Conservation (phyloP, 2,329 filamentous ascomycete species). For the Monosporascus cannonballus region DNA sequence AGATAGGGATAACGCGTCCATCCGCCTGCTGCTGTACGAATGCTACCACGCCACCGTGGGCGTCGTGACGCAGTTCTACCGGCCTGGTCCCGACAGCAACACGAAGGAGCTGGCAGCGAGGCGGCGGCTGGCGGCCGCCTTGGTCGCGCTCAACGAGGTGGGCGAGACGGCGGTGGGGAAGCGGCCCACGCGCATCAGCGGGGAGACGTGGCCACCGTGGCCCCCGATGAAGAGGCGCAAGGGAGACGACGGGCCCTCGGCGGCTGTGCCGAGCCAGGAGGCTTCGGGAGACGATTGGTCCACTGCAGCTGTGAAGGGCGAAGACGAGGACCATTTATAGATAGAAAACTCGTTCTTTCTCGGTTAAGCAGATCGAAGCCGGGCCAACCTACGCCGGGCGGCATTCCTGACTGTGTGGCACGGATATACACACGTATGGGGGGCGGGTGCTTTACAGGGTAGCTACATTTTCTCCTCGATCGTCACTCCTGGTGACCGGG, state of each 20-base stretch:
- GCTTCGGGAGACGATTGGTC: too few relatives aligned
- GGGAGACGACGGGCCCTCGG: conserved; percentile 7
- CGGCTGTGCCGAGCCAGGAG: too few relatives aligned
- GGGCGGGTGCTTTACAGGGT: too few relatives aligned
- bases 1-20: conserved; percentile 34
- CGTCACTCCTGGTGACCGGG: too few relatives aligned
- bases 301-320: too few relatives aligned
- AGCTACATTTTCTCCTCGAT: too few relatives aligned
- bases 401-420: too few relatives aligned
- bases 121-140: conserved; percentile 40
- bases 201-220: conserved; percentile 27
- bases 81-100: conserved; percentile 40
- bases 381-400: too few relatives aligned
- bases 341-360: too few relatives aligned
- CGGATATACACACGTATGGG: too few relatives aligned
- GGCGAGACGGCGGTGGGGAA: conserved; percentile 25
- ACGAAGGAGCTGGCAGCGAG: conserved; percentile 47
- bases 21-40: conserved; percentile 49
- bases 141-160: conserved; percentile 39
- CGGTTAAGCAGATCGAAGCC: too few relatives aligned
- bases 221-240: conserved; percentile 38
- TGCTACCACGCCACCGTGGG: conserved; percentile 49
- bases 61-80: conserved; percentile 51
- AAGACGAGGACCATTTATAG: too few relatives aligned
- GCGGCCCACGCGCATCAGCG: conserved; percentile 29